phyloP scores from a whole-genome alignment of 2,329 filamentous ascomycete species.

The Penicillium vulpinum region DNA sequence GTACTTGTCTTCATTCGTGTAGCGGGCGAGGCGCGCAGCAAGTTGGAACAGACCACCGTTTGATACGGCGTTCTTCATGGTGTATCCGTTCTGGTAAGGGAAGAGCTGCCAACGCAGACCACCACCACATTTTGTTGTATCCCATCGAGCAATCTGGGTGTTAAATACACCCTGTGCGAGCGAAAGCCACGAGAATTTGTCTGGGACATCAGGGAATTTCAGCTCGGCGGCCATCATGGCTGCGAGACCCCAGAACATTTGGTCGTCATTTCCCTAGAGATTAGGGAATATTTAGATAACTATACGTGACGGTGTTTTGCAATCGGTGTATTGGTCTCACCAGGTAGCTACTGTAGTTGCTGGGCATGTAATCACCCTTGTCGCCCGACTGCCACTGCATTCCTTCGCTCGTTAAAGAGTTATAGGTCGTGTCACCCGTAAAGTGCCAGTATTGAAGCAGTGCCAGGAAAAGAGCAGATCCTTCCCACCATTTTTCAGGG shows the following conservation, averaged over 20 bases:
- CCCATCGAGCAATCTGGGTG: conserved; percentile 69
- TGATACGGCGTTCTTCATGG: conserved; percentile 79
- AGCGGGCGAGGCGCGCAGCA: conserved; percentile 69
- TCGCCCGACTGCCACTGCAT: conserved; percentile 36
- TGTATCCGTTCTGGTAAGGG: conserved; percentile 70
- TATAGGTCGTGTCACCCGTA: conserved; percentile 65
- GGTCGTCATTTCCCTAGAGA: conserved; percentile 65
- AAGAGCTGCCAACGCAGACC: conserved; percentile 84
- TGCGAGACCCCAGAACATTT: conserved; percentile 69
- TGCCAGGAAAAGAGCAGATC: conserved; percentile 66
- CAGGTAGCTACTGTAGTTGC: conserved; percentile 39
- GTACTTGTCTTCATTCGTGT: conserved; percentile 65
- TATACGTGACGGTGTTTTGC: background rate
- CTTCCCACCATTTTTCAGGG: conserved; percentile 76
- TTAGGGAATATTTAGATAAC: background rate
- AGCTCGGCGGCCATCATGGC: conserved; percentile 68
- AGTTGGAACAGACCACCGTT: conserved; percentile 85
- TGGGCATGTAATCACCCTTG: conserved; percentile 39
- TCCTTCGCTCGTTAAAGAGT: conserved; percentile 53
- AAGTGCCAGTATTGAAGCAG: conserved; percentile 70
- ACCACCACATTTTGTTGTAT: conserved; percentile 65
- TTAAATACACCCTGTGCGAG: conserved; percentile 73
- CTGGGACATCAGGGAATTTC: conserved; percentile 60
- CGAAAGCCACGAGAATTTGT: conserved; percentile 47
- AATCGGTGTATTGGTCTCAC: conserved; percentile 2